Conservation (phyloP, 2,329 filamentous ascomycete genomes). For the Aspergillus niger region DNA sequence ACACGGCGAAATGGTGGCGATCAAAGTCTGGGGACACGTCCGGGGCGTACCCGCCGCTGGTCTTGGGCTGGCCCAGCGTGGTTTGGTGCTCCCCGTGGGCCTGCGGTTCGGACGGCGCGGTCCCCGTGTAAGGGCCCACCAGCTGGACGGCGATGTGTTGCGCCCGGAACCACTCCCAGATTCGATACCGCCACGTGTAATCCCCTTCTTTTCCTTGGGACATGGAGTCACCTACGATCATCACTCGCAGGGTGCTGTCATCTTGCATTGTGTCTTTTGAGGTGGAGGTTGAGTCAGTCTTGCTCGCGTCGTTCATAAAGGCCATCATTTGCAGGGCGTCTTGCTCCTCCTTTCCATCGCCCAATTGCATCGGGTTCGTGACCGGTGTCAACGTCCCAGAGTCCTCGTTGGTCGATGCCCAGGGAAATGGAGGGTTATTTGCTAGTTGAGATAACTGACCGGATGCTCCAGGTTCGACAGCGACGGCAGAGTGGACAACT, state of each 20-base stretch:
- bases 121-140: slow-evolving; percentile 9
- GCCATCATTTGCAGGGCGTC: slow-evolving; percentile 1
- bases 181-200: slow-evolving; percentile 12
- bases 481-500: background rate
- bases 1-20: slow-evolving; percentile 3
- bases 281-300: background rate
- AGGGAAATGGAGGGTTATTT: background rate
- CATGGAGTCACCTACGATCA: slow-evolving; percentile 12
- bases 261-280: background rate
- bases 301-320: background rate
- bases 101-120: background rate
- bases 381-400: slow-evolving; percentile 1
- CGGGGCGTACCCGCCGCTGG: slow-evolving; percentile 1
- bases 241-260: background rate
- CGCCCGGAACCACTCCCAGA: slow-evolving; percentile 8
- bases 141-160: slow-evolving; percentile 3
- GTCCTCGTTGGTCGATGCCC: background rate
- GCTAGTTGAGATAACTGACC: background rate
- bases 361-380: background rate
- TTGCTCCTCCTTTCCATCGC: background rate
- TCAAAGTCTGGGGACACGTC: slow-evolving; percentile 4
- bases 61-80: background rate
- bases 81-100: background rate
- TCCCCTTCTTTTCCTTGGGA: slow-evolving; percentile 9
- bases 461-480: background rate